Percentiles rank a stretch among this genome's conserved stretches.
These are phyloP conservation scores for Rhytidhysteron rufulum DNA, from an alignment of 2,329 filamentous ascomycete species.

Conservation along the genomic window DNA sequence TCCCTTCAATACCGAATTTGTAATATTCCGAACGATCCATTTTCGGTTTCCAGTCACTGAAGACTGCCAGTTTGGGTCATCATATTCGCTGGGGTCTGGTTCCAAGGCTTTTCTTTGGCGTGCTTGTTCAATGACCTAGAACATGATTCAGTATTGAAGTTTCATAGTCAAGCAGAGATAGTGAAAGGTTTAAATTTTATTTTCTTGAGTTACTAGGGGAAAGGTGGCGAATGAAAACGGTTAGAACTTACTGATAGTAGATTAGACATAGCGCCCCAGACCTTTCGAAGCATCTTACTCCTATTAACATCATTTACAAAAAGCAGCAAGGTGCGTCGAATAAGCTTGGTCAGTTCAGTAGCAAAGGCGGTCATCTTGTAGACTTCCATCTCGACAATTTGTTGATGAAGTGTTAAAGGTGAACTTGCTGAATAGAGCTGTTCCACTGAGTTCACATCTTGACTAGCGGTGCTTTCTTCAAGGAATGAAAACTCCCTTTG, in stretches of 20 bases:
- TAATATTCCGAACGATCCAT: conserved; percentile 18
- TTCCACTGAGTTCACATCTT: neutral
- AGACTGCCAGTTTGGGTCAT: conserved; percentile 8
- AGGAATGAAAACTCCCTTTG: conserved; percentile 4
- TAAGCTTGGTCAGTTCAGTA: conserved; percentile 10
- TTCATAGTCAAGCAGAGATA: too few species aligned
- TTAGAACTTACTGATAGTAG: conserved; percentile 6
- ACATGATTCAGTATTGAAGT: too few species aligned
- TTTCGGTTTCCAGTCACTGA: conserved; percentile 3
- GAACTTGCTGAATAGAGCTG: neutral
- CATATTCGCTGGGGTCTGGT: conserved; percentile 6
- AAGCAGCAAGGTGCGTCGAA: conserved; percentile 14
- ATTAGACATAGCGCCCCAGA: conserved; percentile 22
- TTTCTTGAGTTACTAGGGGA: too few species aligned
- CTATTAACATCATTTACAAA: conserved; percentile 21
- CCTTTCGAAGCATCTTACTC: conserved; percentile 18
- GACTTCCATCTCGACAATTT: conserved; percentile 12
- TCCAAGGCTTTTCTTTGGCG: conserved; percentile 5
- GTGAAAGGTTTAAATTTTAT: too few species aligned
- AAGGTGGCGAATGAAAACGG: too few species aligned
- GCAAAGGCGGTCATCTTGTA: conserved; percentile 9
- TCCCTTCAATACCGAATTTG: conserved; percentile 1
- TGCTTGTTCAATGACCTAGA: conserved; percentile 1
- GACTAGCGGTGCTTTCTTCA: neutral
- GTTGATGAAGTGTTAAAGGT: conserved; percentile 10